Evolutionary conservation across 148 eudicot genomes (phyloP).

Genomic region (Rhododendron simsii): DNA sequence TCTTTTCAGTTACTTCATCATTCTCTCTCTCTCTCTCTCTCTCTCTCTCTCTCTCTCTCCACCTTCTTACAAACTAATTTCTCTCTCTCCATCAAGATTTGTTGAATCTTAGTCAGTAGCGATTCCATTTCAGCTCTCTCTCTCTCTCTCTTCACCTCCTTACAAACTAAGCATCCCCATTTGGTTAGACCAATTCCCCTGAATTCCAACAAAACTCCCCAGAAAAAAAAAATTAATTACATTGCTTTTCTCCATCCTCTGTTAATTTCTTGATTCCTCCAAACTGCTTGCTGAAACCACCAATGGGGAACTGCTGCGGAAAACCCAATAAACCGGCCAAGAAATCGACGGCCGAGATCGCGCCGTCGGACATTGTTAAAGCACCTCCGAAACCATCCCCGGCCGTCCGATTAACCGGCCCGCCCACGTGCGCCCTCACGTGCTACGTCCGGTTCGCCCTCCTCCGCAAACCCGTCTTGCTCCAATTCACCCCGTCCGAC

Average conservation of each 20-base stretch:
- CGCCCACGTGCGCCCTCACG: background rate
- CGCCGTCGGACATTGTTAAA: background rate
- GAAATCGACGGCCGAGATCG: background rate
- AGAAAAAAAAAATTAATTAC: background rate
- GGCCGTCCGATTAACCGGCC: background rate
- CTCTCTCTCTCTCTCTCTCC: background rate
- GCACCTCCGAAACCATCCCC: background rate
- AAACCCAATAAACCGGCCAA: background rate
- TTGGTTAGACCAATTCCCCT: background rate
- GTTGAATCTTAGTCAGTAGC: background rate
- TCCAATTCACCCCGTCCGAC: background rate
- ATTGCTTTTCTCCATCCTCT: background rate
- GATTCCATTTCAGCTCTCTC: background rate
- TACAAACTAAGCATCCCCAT: conserved; percentile 4
- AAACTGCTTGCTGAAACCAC: background rate
- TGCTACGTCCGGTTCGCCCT: background rate
- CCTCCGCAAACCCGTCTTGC: background rate
- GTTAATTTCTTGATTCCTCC: background rate
- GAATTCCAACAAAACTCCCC: background rate
- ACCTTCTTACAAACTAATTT: background rate
- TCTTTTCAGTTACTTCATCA: too few species aligned
- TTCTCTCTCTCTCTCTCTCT: background rate
- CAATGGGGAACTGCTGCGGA: background rate
- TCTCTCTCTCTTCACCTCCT: background rate
- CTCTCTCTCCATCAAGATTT: background rate